Percentiles rank a stretch among this genome's conserved stretches.
Evolutionary conservation across 75 land plant species (phyloP).

Genomic region (Sequoia sempervirens): DNA sequence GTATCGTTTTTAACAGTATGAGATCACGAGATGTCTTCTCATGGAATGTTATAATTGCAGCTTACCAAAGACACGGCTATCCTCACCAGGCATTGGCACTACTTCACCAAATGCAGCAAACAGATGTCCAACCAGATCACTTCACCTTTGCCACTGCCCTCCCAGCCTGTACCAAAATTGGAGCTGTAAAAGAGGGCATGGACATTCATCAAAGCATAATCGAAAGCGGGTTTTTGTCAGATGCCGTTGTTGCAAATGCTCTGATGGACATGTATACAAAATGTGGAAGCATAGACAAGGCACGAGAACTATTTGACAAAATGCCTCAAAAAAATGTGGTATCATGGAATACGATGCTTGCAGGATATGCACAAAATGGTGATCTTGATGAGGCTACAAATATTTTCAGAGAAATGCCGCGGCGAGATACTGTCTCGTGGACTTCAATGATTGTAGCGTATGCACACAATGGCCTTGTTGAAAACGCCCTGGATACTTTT

Average conservation of each 20-base stretch:
- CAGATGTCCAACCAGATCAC: neutral
- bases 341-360: no score
- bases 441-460: conserved; percentile 6
- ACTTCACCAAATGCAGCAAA: neutral
- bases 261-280: neutral
- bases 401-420: no score
- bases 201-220: neutral
- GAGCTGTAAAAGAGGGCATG: neutral
- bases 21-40: neutral
- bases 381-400: no score
- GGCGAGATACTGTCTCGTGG: conserved; percentile 4
- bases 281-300: neutral
- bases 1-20: neutral
- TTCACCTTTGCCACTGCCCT: neutral
- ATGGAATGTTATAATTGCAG: neutral
- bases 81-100: neutral
- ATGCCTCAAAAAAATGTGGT: neutral
- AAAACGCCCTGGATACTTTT: neutral
- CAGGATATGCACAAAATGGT: no score
- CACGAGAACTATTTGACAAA: neutral
- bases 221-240: neutral
- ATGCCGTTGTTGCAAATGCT: neutral
- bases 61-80: neutral
- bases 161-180: neutral
- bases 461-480: neutral